Evolutionary conservation across 305 asterid species (phyloP).

Genomic region (Fraxinus dipetala): DNA sequence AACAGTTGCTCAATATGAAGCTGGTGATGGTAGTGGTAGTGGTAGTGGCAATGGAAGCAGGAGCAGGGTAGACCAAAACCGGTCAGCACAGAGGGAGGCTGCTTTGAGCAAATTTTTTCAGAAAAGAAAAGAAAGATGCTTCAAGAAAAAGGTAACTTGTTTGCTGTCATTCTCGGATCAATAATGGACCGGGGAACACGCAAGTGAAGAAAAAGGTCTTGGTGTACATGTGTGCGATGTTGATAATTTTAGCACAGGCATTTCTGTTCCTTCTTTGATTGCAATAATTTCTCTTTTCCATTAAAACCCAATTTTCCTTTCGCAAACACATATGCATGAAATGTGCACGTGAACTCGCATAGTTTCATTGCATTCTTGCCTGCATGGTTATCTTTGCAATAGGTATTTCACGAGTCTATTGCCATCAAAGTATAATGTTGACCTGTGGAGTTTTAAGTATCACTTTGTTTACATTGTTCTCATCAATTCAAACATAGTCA

Average conservation of each 20-base stretch:
- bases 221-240: not conserved
- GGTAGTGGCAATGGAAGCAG: constrained; percentile 33
- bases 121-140: constrained; percentile 55
- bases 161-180: not conserved
- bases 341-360: not conserved
- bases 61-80: constrained; percentile 36
- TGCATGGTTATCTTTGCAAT: not conserved
- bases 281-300: not conserved
- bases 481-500: not conserved
- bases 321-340: not conserved
- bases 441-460: not conserved
- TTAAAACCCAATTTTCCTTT: not conserved
- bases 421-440: not conserved
- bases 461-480: not conserved
- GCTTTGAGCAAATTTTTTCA: constrained; percentile 47
- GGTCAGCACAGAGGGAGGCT: constrained; percentile 39
- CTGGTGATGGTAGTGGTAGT: constrained; percentile 27
- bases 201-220: not conserved
- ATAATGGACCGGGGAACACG: not conserved
- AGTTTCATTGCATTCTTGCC: not conserved
- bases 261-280: not conserved
- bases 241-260: not conserved
- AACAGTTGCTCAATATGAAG: constrained; percentile 28
- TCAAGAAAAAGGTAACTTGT: constrained; percentile 44
- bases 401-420: not conserved